phyloP scores from a whole-genome alignment of 345 rosid genomes.

The Nasturtium officinale region DNA sequence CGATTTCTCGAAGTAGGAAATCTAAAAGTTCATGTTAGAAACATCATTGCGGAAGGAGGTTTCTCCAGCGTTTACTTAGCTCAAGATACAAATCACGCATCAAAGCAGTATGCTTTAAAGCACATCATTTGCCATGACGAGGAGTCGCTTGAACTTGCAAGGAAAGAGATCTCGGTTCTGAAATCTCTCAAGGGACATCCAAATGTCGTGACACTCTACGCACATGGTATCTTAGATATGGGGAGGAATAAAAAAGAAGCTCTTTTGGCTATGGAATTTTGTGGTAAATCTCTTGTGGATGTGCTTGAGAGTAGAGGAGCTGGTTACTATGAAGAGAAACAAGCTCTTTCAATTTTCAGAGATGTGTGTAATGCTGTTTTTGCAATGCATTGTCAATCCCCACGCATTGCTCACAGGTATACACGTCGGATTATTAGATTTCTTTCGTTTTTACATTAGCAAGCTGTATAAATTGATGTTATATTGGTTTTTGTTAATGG shows the following conservation, averaged over 20 bases:
- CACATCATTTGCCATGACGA: slow-evolving; percentile 93
- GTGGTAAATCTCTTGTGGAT: slow-evolving; percentile 83
- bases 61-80: slow-evolving; percentile 93
- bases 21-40: slow-evolving; percentile 72
- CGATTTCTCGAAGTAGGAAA: slow-evolving; percentile 75
- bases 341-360: slow-evolving; percentile 70
- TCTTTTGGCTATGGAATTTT: slow-evolving; percentile 86
- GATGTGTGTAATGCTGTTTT: slow-evolving; percentile 94
- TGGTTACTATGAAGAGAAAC: slow-evolving; percentile 86
- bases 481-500: slow-evolving; percentile 20
- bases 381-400: slow-evolving; percentile 92
- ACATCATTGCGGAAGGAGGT: slow-evolving; percentile 91
- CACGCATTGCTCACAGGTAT: slow-evolving; percentile 94
- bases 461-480: not conserved
- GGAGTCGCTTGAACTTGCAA: slow-evolving; percentile 70
- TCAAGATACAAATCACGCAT: slow-evolving; percentile 61
- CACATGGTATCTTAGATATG: slow-evolving; percentile 75
- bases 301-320: slow-evolving; percentile 84
- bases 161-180: slow-evolving; percentile 84
- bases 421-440: not conserved
- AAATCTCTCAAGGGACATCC: slow-evolving; percentile 90
- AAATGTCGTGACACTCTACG: slow-evolving; percentile 68
- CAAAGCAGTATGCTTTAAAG: slow-evolving; percentile 92
- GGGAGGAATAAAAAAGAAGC: slow-evolving; percentile 91
- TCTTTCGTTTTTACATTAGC: not conserved